These are phyloP conservation scores for Echria macrotheca DNA, from an alignment of 495 filamentous ascomycete species.

Conservation along the genomic window DNA sequence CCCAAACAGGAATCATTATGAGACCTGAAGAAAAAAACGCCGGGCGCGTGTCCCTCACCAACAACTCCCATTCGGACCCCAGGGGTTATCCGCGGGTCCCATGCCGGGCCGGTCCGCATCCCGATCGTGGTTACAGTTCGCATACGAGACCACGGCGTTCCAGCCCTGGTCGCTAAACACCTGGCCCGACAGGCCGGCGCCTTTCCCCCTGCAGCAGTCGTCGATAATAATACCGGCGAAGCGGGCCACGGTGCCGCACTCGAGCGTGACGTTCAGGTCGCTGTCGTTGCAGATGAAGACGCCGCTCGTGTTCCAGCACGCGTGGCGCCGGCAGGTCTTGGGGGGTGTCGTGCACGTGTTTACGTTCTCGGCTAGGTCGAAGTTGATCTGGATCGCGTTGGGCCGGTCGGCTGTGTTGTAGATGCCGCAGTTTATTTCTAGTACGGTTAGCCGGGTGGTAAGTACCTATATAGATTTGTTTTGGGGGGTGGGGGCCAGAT, in stretches of 20 bases:
- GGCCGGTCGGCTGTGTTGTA: too few relatives aligned
- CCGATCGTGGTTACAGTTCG: not conserved
- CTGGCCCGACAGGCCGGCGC: not conserved
- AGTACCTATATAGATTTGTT: too few relatives aligned
- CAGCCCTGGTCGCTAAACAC: not conserved
- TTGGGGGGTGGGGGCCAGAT: too few relatives aligned
- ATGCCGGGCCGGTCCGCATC: not conserved
- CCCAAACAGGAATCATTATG: too few relatives aligned
- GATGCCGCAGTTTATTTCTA: too few relatives aligned
- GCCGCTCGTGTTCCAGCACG: conserved; percentile 6
- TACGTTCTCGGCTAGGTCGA: too few relatives aligned
- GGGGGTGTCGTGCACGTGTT: not conserved
- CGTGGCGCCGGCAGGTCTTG: conserved; percentile 1
- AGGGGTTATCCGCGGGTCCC: not conserved
- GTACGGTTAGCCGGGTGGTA: too few relatives aligned
- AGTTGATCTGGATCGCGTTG: too few relatives aligned
- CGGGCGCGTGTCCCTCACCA: too few relatives aligned
- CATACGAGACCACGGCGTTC: not conserved
- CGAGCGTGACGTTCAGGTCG: not conserved
- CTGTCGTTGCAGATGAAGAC: conserved; percentile 6
- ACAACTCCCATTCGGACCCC: conserved; percentile 4
- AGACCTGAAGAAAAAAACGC: too few relatives aligned
- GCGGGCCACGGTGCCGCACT: not conserved
- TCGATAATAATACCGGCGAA: not conserved
- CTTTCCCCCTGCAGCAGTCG: not conserved